Evolutionary conservation across 192 early-diverging fungal species (phyloP).

Genomic region (Thoreauomyces humboldtii): DNA sequence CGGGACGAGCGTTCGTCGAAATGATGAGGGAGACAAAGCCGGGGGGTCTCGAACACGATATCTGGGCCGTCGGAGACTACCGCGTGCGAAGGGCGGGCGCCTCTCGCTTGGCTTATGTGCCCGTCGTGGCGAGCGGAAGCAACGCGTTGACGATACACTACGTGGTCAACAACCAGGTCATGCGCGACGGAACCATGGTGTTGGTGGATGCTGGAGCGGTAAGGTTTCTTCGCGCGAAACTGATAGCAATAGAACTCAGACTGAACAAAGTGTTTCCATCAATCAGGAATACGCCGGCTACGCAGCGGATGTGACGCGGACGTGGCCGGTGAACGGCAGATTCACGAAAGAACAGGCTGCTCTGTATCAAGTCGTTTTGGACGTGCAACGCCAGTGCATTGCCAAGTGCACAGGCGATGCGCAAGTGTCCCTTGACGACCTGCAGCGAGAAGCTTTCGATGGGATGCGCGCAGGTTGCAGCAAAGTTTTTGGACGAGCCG

Average conservation of each 20-base stretch:
- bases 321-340: slow-evolving; percentile 88
- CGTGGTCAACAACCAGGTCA: slow-evolving; percentile 75
- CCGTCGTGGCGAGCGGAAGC: slow-evolving; percentile 88
- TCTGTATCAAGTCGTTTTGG: slow-evolving; percentile 80
- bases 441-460: slow-evolving; percentile 74
- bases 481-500: slow-evolving; percentile 48
- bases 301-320: slow-evolving; percentile 89
- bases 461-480: slow-evolving; percentile 69
- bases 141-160: slow-evolving; percentile 95
- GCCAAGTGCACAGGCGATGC: slow-evolving; percentile 46
- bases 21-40: slow-evolving; percentile 76
- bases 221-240: not conserved
- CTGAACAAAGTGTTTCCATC: no score
- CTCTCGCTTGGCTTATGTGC: slow-evolving; percentile 82
- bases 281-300: slow-evolving; percentile 85
- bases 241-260: not conserved
- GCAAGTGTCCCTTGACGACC: slow-evolving; percentile 71
- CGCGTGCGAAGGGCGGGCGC: slow-evolving; percentile 61
- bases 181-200: slow-evolving; percentile 76
- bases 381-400: slow-evolving; percentile 82
- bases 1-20: slow-evolving; percentile 76
- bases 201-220: slow-evolving; percentile 86
- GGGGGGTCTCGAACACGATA: slow-evolving; percentile 66
- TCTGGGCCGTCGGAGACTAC: slow-evolving; percentile 77
- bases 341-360: slow-evolving; percentile 77